Evolutionary conservation across 352 stramenopile species (phyloP).

Genomic region (Hyaloperonospora arabidopsidis): DNA sequence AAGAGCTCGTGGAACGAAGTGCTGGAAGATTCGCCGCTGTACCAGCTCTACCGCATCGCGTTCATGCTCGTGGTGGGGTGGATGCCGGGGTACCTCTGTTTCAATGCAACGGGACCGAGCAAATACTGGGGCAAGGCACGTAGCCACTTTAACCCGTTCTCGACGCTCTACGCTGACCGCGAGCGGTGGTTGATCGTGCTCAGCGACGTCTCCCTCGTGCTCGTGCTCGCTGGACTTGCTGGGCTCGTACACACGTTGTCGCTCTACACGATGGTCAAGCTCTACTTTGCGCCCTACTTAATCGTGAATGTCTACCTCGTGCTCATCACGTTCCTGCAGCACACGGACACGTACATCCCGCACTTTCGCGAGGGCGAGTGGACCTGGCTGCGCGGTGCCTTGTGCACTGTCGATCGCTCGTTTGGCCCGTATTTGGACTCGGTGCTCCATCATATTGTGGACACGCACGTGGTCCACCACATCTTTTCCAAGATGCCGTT

Average conservation of each 20-base stretch:
- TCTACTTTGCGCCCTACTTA: constrained; percentile 95
- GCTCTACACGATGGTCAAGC: constrained; percentile 80
- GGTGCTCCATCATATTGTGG: constrained; percentile 96
- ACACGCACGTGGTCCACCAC: constrained; percentile 97
- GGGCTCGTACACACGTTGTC: constrained; percentile 59
- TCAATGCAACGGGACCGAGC: constrained; percentile 88
- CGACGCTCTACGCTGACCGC: constrained; percentile 90
- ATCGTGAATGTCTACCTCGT: constrained; percentile 95
- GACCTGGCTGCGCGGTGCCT: constrained; percentile 93
- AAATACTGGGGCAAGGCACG: constrained; percentile 84
- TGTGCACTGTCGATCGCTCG: constrained; percentile 96
- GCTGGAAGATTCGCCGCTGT: constrained; percentile 91
- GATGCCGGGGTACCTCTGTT: constrained; percentile 96
- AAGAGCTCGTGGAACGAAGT: constrained; percentile 54
- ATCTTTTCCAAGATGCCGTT: constrained; percentile 99
- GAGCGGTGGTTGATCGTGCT: constrained; percentile 90
- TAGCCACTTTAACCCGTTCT: constrained; percentile 94
- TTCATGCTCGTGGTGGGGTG: constrained; percentile 92
- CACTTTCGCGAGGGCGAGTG: constrained; percentile 93
- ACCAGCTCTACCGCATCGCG: constrained; percentile 91
- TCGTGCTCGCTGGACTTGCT: constrained; percentile 48
- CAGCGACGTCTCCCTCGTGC: constrained; percentile 86
- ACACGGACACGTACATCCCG: constrained; percentile 96
- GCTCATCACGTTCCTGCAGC: constrained; percentile 96
- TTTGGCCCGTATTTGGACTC: constrained; percentile 94